Evolutionary conservation across 768 basidiomycete species (phyloP), one percentile per base, ranked within the genome.

Genomic region (Auricularia auricula-judae): DNA sequence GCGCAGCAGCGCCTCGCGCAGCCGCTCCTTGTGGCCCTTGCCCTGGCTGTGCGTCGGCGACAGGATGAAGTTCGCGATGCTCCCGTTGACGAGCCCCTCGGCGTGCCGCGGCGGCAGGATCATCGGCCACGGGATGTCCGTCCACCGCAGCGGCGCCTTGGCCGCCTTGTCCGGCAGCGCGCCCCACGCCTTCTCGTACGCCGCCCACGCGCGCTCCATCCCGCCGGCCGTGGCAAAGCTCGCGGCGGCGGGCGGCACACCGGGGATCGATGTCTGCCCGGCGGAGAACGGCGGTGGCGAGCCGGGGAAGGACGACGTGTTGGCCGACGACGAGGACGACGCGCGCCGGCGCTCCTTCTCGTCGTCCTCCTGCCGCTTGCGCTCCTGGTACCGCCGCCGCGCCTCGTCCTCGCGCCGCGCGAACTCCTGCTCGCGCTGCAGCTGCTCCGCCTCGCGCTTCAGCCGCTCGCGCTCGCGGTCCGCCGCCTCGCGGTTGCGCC

Each of bases 1-100:
- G 67, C 80, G 76, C 73, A 82, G 81, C 68, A 92, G 80, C 63
- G 85, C 83, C 66, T 91, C 89, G 76, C 85, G 88, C 67, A 90
- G 79, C 14, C 88, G 84, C 68, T 91, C 89, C 75, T 87, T 88
- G 61, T 54, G 63, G 11, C 54, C 39, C 62, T 70, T 70, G 29
- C 70, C 62, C 4, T 66, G 69, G 0, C 72, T 59, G 39, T 64
- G 63, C 18, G 47, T 18, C 12, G 56, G 51, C 10, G 63, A 64
- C 3, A 66, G 63, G 18, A 66, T 23, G 54, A 66, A 66, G 59
- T 61, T 61, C 10, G 63, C 58, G 58, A 66, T 63, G 18, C 42
- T 18, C 21, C 63, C 51, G 63, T 53, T 59, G 11, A 59, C 61
- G 44, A 66, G 63, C 16, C 18, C 66, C 23, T 64, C 66, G 11